Percentiles rank a stretch among this genome's conserved stretches.
Conservation (phyloP, 805 yeast species). For the Yamadazyma takamatsuzukensis region DNA sequence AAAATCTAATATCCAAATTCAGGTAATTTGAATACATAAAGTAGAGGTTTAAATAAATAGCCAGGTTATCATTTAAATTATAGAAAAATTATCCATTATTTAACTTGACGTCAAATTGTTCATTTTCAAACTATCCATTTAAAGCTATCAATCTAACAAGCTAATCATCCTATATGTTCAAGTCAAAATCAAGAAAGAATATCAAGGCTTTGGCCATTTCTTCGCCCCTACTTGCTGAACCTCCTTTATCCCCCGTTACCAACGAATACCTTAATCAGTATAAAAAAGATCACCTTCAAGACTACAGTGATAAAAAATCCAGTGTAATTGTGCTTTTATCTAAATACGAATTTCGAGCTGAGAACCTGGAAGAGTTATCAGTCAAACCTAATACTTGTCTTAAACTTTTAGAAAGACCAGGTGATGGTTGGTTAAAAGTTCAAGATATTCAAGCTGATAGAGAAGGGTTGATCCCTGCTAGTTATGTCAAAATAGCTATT, state of each 20-base stretch:
- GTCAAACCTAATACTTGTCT: conserved; percentile 26
- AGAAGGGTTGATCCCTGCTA: conserved; percentile 36
- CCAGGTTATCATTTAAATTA: too few relatives aligned
- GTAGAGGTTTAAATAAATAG: too few relatives aligned
- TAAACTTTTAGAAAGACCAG: conserved; percentile 30
- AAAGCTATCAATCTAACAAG: conserved; percentile 1
- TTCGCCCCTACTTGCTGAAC: conserved; percentile 13
- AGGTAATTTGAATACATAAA: too few relatives aligned
- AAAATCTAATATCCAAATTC: too few relatives aligned
- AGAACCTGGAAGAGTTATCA: conserved; percentile 23
- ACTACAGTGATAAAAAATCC: too few relatives aligned
- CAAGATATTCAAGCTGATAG: conserved; percentile 20
- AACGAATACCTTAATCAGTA: too few relatives aligned
- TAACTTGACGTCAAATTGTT: too few relatives aligned
- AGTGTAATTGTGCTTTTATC: conserved; percentile 24
- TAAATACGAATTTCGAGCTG: conserved; percentile 30
- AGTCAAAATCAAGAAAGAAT: conserved; percentile 19
- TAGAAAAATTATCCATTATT: too few relatives aligned
- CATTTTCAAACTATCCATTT: too few relatives aligned
- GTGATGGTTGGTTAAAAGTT: conserved; percentile 40
- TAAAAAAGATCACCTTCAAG: too few relatives aligned
- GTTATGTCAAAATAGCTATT: conserved; percentile 36
- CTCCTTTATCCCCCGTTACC: neutral
- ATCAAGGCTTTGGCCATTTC: conserved; percentile 22
- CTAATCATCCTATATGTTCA: conserved; percentile 3